Conservation (phyloP, 352 stramenopile genomes). For the Elongisporangium anandrum region DNA sequence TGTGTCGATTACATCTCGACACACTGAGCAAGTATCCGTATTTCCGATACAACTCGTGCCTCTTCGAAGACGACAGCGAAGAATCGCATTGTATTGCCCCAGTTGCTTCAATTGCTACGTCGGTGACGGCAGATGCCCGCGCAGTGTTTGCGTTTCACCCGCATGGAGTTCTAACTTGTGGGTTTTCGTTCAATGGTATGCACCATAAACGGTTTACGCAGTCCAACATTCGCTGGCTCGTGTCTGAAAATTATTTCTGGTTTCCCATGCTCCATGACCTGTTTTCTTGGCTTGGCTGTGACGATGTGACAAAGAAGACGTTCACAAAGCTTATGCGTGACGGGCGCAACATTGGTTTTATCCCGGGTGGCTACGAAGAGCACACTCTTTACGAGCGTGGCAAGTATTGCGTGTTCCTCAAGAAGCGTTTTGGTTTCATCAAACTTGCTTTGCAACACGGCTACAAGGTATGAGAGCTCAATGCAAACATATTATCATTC, state of each 20-base stretch:
- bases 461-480: constrained; percentile 50
- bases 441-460: constrained; percentile 90
- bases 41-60: background rate
- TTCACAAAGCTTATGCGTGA: constrained; percentile 49
- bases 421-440: constrained; percentile 91
- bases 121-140: background rate
- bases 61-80: background rate
- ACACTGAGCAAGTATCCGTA: background rate
- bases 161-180: constrained; percentile 56
- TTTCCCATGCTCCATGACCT: constrained; percentile 68
- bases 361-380: constrained; percentile 94
- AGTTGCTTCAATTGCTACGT: background rate
- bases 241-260: constrained; percentile 61
- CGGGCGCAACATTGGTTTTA: constrained; percentile 68
- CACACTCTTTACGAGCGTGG: constrained; percentile 81
- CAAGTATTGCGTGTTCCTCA: constrained; percentile 89
- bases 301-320: constrained; percentile 34
- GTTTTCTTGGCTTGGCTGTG: constrained; percentile 62
- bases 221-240: constrained; percentile 55
- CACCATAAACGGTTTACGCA: constrained; percentile 43
- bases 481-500: background rate
- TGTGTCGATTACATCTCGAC: background rate
- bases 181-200: constrained; percentile 48
- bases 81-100: background rate
- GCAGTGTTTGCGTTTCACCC: constrained; percentile 51